These are phyloP conservation scores for Eucalyptus lansdowneana DNA, from an alignment of 345 rosid genomes.

Conservation along the genomic window DNA sequence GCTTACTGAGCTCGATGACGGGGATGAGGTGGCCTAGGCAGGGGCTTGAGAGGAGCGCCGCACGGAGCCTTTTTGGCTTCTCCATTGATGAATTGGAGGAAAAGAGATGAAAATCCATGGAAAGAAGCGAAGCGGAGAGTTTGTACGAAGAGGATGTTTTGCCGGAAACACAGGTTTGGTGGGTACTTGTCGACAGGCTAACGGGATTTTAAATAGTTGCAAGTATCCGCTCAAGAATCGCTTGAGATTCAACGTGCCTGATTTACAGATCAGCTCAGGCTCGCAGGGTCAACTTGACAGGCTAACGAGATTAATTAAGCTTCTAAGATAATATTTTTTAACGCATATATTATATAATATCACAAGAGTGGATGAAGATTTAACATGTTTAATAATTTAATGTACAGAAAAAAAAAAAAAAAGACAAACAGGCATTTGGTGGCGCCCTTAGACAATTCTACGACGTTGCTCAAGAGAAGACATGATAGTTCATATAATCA, in stretches of 20 bases:
- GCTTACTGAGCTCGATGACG: conserved; percentile 32
- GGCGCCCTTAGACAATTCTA: no score
- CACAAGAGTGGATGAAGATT: no score
- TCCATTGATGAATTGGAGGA: not conserved
- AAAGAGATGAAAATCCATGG: not conserved
- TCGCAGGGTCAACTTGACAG: not conserved
- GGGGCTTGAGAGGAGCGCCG: conserved; percentile 35
- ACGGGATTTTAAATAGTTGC: not conserved
- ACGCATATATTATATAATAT: no score
- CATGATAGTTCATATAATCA: no score
- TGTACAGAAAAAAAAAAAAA: no score
- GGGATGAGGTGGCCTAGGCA: conserved; percentile 60
- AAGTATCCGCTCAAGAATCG: not conserved
- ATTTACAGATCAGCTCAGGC: not conserved
- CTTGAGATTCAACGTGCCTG: not conserved
- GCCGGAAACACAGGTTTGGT: not conserved
- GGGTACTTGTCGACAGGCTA: no score
- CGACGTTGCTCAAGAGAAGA: no score
- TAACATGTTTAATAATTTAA: no score
- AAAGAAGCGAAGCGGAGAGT: not conserved
- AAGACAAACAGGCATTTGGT: no score
- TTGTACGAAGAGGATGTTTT: not conserved
- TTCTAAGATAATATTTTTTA: not conserved
- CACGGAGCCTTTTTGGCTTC: conserved; percentile 10
- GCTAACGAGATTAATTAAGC: not conserved